Conservation (phyloP, 345 rosid genomes). For the Firmiana major region DNA sequence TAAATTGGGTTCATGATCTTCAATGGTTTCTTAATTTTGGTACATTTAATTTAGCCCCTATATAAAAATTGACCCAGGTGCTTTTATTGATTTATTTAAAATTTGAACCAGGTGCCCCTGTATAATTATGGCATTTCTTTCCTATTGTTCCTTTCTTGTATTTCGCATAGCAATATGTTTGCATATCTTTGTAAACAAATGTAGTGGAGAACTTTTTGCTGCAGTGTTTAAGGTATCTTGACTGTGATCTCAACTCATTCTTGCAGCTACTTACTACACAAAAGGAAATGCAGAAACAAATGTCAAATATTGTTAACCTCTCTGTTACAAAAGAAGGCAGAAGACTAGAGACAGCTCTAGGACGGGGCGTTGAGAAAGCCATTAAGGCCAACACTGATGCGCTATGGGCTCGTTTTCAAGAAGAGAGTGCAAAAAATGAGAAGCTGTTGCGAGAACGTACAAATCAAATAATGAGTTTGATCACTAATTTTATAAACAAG, state of each 20-base stretch:
- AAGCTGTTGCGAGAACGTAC: conserved; percentile 45
- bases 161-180: neutral
- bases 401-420: neutral
- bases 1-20: neutral
- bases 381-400: conserved; percentile 74
- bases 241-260: neutral
- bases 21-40: neutral
- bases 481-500: conserved; percentile 50
- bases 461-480: conserved; percentile 56
- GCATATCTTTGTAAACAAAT: neutral
- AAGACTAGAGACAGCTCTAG: conserved; percentile 72
- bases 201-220: neutral
- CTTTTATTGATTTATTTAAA: neutral
- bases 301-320: conserved; percentile 48
- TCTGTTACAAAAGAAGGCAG: conserved; percentile 67
- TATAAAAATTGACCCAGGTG: neutral
- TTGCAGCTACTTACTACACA: conserved; percentile 51
- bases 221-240: neutral
- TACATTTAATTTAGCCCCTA: neutral
- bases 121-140: neutral
- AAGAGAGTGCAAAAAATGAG: conserved; percentile 43
- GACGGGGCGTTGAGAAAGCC: conserved; percentile 66
- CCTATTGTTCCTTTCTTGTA: conserved; percentile 14
- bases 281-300: conserved; percentile 82
- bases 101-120: too few species aligned